A percentile compares a stretch with the other conserved stretches of the same genome.
phyloP scores from a whole-genome alignment of 2,329 filamentous ascomycete genomes.

The Beauveria pseudobassiana region DNA sequence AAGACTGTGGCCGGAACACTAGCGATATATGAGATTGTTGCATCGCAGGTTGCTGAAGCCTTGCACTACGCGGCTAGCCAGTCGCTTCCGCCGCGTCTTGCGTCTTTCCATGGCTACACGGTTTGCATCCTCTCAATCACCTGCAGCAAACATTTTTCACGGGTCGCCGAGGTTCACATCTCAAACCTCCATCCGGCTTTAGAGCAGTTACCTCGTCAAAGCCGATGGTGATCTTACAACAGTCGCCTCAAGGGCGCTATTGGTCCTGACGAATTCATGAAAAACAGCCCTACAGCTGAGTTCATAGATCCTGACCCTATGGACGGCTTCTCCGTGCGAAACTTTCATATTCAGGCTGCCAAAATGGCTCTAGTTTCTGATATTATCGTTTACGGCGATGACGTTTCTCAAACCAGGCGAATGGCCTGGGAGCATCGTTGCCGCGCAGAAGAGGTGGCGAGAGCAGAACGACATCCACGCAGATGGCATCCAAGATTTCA shows the following conservation, averaged over 20 bases:
- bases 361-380: slow-evolving; percentile 86
- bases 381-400: slow-evolving; percentile 83
- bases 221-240: slow-evolving; percentile 68
- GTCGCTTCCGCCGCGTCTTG: slow-evolving; percentile 76
- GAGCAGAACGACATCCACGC: slow-evolving; percentile 52
- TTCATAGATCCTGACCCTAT: slow-evolving; percentile 81
- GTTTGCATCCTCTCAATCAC: slow-evolving; percentile 80
- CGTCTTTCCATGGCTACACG: slow-evolving; percentile 95
- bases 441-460: slow-evolving; percentile 70
- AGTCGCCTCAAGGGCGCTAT: slow-evolving; percentile 83
- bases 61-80: slow-evolving; percentile 70
- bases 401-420: slow-evolving; percentile 51
- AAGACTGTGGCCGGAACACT: slow-evolving; percentile 43
- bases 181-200: slow-evolving; percentile 64
- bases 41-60: slow-evolving; percentile 60
- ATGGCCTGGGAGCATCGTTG: slow-evolving; percentile 62
- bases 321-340: slow-evolving; percentile 90
- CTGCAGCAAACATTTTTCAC: slow-evolving; percentile 87
- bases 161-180: slow-evolving; percentile 62
- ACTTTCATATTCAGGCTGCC: slow-evolving; percentile 92
- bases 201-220: slow-evolving; percentile 83
- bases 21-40: slow-evolving; percentile 65
- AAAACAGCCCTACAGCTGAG: slow-evolving; percentile 39
- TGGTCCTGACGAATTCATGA: slow-evolving; percentile 70
- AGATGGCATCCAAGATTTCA: slow-evolving; percentile 57